Percentiles rank a stretch among this genome's conserved stretches.
phyloP scores from a whole-genome alignment of 148 eudicot genomes.

The Cornus controversa region DNA sequence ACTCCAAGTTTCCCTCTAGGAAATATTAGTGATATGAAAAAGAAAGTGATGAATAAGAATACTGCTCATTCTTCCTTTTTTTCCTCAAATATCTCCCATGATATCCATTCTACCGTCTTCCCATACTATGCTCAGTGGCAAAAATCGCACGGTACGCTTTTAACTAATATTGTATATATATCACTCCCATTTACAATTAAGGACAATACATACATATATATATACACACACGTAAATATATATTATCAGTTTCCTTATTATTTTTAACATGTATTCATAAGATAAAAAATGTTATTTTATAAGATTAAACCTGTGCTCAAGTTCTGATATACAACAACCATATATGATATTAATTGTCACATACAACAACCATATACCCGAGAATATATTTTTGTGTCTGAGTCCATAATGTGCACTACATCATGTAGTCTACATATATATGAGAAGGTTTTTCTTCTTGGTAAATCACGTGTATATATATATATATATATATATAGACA shows the following conservation, averaged over 20 bases:
- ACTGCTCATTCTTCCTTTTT: slow-evolving; percentile 1
- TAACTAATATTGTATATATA: too few relatives aligned
- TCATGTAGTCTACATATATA: too few relatives aligned
- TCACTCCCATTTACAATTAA: too few relatives aligned
- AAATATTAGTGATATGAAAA: slow-evolving; percentile 58
- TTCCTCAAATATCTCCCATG: slow-evolving; percentile 36
- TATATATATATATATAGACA: too few relatives aligned
- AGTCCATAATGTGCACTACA: background rate
- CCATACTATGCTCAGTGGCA: slow-evolving; percentile 88
- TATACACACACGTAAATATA: background rate
- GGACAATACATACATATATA: background rate
- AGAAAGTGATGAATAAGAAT: slow-evolving; percentile 9
- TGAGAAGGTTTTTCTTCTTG: too few relatives aligned
- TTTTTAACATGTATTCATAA: background rate
- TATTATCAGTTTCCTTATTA: background rate
- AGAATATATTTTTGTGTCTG: too few relatives aligned
- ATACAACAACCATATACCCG: too few relatives aligned
- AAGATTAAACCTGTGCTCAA: too few relatives aligned
- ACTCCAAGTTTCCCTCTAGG: slow-evolving; percentile 73
- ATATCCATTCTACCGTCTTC: slow-evolving; percentile 72
- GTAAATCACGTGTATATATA: too few relatives aligned
- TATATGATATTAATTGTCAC: too few relatives aligned
- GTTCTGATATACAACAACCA: too few relatives aligned
- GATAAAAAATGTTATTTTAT: too few relatives aligned
- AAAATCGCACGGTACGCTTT: slow-evolving; percentile 53